Evolutionary conservation across 805 yeast species (phyloP), one percentile per base, ranked within the genome.

Genomic region (Candida montana): DNA sequence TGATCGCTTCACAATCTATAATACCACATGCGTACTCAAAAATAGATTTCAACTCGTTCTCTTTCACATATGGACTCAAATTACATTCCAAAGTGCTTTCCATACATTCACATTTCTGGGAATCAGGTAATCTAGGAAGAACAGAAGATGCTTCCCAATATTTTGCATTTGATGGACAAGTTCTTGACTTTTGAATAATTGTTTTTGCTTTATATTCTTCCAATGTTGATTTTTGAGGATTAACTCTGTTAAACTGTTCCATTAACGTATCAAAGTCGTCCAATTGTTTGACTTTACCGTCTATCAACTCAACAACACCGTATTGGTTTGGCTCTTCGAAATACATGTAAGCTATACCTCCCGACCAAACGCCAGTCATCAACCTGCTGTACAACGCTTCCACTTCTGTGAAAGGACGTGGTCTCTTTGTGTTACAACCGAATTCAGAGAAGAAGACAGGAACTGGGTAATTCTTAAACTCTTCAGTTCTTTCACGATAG

Each of bases 331-430:
- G 75, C 63, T 84, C 91, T 64, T 84, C 78, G 66, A 79, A 84
- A 65, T 80, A 84, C 91, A 83, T 81, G 68, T 83, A 84, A 23
- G 78, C 91, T 57, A 84, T 75, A 54, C 91, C 95, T 51, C 95
- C 93, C 33, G 91, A 83, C 93, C 93, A 84, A 36, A 81, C 80
- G 50, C 71, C 76, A 24, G 86, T 76, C 95, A 84, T 84, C 34
- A 80, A 71, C 32, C 67, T 64, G 28, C 83, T 71, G 68, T 72
- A 84, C 18, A 84, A 58, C 37, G 86, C 75, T 27, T 67, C 76
- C 41, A 84, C 79, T 62, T 84, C 91, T 20, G 80, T 71, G 69
- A 84, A 84, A 33, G 72, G 74, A 65, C 93, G 75, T 51, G 90
- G 91, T 48, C 68, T 63, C 33, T 74, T 77, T 28, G 57, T 53